Base-by-base conservation (phyloP, 345 rosid species). In the Citrus inodora region DNA sequence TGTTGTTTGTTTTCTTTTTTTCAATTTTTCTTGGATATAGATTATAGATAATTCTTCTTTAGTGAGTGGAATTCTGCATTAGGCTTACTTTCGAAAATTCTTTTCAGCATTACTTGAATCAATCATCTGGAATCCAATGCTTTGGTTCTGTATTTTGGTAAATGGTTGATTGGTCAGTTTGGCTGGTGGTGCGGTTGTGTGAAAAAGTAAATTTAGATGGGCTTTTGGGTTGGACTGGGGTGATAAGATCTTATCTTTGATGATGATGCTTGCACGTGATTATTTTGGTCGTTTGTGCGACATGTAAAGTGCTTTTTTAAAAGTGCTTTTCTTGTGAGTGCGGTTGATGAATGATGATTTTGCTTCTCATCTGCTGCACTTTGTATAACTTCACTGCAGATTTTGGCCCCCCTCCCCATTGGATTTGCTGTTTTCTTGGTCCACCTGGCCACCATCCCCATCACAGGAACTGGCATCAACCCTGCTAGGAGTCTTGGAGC, bases 401-500 rank as follows among this genome's bases (percentile, higher is more conserved):
- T 90, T 61, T 82, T 91, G 89, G 94, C 94, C 73, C 94, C 94
- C 16, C 94, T 91, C 65, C 94, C 94, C 2, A 91, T 90, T 66
- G 92, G 94, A 30, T 90, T 90, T 75, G 90, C 92, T 2, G 94
- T 90, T 48, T 90, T 89, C 85, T 89, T 89, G 88, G 94, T 90
- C 62, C 94, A 90, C 66, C 79, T 90, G 81, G 94, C 92, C 46
- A 90, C 94, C 63, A 90, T 90, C 53, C 92, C 92, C 66, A 89
- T 90, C 74, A 89, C 94, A 2, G 92, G 92, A 80, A 90, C 94
- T 1, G 94, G 93, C 32, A 90, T 90, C 60, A 90, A 90, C 86
- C 94, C 92, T 0, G 92, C 94, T 21, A 88, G 94, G 86, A 90
- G 94, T 79, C 90, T 90, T 1, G 94, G 94, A 62, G 92, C 94